These are phyloP conservation scores for Geotrichum reessii DNA, from an alignment of 1,139 yeast genomes.

Conservation along the genomic window DNA sequence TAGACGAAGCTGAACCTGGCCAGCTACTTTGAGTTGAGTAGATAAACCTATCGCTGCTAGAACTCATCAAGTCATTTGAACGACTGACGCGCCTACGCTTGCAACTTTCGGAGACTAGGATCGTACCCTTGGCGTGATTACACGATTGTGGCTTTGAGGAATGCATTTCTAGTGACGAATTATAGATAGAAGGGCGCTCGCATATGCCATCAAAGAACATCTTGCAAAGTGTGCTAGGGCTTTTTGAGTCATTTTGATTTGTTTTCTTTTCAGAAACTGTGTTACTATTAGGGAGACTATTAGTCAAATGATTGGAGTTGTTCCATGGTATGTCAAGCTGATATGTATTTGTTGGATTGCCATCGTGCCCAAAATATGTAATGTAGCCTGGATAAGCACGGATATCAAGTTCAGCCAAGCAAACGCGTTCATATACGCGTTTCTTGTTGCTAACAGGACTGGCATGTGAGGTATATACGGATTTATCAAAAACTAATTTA, in stretches of 20 bases:
- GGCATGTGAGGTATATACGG: not conserved
- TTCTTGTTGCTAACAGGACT: not conserved
- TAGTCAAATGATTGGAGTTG: not conserved
- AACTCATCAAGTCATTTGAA: not conserved
- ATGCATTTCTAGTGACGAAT: not conserved
- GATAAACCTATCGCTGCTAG: not conserved
- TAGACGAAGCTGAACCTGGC: no score
- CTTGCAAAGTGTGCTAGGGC: not conserved
- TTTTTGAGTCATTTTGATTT: not conserved
- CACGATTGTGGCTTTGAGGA: not conserved
- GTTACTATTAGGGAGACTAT: not conserved
- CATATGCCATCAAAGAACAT: not conserved
- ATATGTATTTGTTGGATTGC: not conserved
- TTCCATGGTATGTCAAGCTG: not conserved
- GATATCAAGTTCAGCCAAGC: not conserved
- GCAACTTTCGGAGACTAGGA: not conserved
- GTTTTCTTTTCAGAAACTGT: no score
- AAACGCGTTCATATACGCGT: not conserved
- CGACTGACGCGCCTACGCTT: not conserved
- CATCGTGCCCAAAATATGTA: not conserved
- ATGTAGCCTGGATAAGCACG: conserved; percentile 1
- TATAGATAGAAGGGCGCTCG: not conserved
- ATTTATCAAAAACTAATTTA: not conserved
- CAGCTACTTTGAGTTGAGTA: no score
- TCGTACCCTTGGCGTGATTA: not conserved